Evolutionary conservation across 306 rosid species (phyloP).

Genomic region (Purshia tridentata): DNA sequence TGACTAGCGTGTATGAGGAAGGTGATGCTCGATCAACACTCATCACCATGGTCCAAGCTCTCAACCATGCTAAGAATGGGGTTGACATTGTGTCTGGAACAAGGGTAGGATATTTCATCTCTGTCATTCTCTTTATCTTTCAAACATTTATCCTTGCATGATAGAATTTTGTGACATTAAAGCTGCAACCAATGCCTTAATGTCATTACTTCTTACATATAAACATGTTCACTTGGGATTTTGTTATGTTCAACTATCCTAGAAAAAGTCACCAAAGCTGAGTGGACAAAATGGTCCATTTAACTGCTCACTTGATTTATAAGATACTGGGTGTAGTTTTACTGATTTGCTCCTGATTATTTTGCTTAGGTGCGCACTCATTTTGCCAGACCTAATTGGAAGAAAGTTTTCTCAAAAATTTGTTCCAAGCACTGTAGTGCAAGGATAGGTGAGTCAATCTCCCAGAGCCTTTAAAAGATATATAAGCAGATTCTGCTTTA

Average conservation of each 20-base stretch:
- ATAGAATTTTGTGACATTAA: neutral
- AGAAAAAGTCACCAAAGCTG: neutral
- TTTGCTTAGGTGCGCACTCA: conserved; percentile 82
- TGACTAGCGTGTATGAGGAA: conserved; percentile 98
- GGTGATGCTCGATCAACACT: conserved; percentile 99
- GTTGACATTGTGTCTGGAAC: conserved; percentile 98
- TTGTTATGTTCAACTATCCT: too few species aligned
- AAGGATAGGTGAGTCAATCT: conserved; percentile 67
- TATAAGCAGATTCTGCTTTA: neutral
- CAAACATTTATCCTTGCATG: neutral
- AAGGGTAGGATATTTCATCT: conserved; percentile 49
- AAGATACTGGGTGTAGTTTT: neutral
- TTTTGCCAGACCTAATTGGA: conserved; percentile 99
- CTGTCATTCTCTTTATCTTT: neutral
- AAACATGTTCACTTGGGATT: too few species aligned
- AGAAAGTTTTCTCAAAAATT: conserved; percentile 88
- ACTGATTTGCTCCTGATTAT: neutral
- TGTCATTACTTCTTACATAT: neutral
- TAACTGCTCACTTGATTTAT: too few species aligned
- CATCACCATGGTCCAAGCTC: conserved; percentile 99
- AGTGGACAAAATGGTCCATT: conserved; percentile 13
- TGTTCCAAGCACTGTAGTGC: conserved; percentile 89
- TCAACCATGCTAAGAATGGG: conserved; percentile 98
- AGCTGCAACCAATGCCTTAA: neutral
- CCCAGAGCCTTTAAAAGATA: conserved; percentile 1